Evolutionary conservation across 1,284 basidiomycete species (phyloP).

Genomic region (Takashimella koratensis): DNA sequence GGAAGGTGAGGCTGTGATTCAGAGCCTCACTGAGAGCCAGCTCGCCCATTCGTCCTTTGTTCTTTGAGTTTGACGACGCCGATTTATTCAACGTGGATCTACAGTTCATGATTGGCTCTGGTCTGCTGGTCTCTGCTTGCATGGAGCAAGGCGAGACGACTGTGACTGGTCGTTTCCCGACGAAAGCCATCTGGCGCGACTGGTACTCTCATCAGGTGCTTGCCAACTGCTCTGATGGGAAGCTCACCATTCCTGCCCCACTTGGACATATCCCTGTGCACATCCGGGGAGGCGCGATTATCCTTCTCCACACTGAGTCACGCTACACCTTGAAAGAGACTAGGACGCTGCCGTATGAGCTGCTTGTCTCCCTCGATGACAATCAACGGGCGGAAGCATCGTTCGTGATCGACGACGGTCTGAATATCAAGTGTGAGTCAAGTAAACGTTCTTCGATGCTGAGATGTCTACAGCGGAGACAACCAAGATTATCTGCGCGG

Average conservation of each 20-base stretch:
- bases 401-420: no score
- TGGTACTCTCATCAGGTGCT: constrained; percentile 65
- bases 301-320: constrained; percentile 58
- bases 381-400: no score
- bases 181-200: constrained; percentile 60
- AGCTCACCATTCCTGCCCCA: constrained; percentile 49
- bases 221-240: constrained; percentile 35
- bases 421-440: no score
- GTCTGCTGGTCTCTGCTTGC: constrained; percentile 70
- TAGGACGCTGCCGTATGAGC: constrained; percentile 55
- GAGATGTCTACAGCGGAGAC: no score
- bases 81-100: constrained; percentile 61
- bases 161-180: constrained; percentile 51
- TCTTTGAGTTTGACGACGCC: constrained; percentile 69
- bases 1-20: no score
- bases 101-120: constrained; percentile 67
- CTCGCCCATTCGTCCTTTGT: constrained; percentile 66
- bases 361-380: constrained; percentile 56
- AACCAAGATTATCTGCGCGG: no score
- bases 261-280: constrained; percentile 61
- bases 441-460: no score
- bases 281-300: constrained; percentile 58
- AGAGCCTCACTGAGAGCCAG: constrained; percentile 47
- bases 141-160: constrained; percentile 58
- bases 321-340: constrained; percentile 62